Evolutionary conservation across 805 yeast genomes (phyloP), one percentile per base, ranked within the genome.

Genomic region (Kluyveromyces dobzhanskii): DNA sequence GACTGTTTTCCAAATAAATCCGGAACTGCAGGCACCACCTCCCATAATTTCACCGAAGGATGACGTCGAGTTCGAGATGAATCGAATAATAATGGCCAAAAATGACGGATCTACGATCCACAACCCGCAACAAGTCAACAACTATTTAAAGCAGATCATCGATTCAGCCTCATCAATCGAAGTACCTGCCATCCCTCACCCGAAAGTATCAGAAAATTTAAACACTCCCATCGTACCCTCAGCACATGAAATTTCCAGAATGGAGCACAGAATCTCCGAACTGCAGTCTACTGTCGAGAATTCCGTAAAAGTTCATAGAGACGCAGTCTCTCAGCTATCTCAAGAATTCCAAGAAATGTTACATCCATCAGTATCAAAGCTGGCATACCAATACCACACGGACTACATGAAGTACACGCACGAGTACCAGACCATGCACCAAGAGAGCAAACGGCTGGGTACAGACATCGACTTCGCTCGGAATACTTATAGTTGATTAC

Each of bases 321-420:
- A 34, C 4, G 37, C 19, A 10, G 19, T 34, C 3, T 24, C 29
- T 6, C 27, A 25, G 14, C 4, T 34, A 6, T 12, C 37, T 10
- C 5, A 24, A 12, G 30, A 34, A n/a, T 34, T 34, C 13, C 14
- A 9, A 3, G 11, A 23, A 3, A 24, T 11, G 10, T 21, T 34
- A 27, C 38, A 54, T n/a, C 57, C 58, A 1, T 24, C 26, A n/a
- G 21, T 53, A 8, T 36, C 45, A 12, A 23, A 34, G 2, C 33
- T 47, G 23, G 58, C 50, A 30, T 43, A 43, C 10, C 37, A 47
- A 27, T 57, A 58, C 36, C 52, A 38, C 38, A 37, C 45, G 12
- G 37, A 44, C 29, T 54, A 54, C 37, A 41, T 38, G 17, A 39
- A 44, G 30, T 57, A 51, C 32, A 47, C 38, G 19, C 35, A 46